These are phyloP conservation scores for Hippophae gyantsensis DNA, from an alignment of 306 rosid species.

Conservation along the genomic window DNA sequence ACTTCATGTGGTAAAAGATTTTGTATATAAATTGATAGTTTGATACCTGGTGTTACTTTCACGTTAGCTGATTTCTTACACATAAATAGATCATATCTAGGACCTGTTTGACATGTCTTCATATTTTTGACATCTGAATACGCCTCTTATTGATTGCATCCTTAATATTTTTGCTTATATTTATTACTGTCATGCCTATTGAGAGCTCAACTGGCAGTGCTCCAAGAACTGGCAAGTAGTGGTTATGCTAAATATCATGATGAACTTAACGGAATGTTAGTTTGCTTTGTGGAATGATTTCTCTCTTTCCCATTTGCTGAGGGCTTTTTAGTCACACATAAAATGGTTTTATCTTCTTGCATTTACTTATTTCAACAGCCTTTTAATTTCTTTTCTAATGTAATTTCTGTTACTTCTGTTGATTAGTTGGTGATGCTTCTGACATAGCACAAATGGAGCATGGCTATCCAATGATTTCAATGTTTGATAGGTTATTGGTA, in stretches of 20 bases:
- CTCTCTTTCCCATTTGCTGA: background rate
- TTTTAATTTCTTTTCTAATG: constrained; percentile 1
- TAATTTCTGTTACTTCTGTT: constrained; percentile 14
- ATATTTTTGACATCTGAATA: too few species aligned
- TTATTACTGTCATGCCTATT: background rate
- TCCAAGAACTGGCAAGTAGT: background rate
- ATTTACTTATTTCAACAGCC: background rate
- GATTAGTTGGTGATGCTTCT: constrained; percentile 41
- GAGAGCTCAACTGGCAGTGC: background rate
- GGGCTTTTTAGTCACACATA: background rate
- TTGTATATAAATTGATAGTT: too few species aligned
- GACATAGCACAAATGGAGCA: constrained; percentile 45
- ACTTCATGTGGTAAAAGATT: too few species aligned
- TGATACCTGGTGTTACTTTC: too few species aligned
- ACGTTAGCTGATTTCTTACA: too few species aligned
- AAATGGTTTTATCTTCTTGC: background rate
- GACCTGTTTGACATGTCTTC: too few species aligned
- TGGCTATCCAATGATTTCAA: constrained; percentile 43
- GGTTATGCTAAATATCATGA: background rate
- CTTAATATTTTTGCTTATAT: background rate
- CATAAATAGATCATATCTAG: too few species aligned
- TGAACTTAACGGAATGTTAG: background rate
- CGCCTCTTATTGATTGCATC: too few species aligned
- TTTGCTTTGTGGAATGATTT: background rate
- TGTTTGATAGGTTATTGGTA: constrained; percentile 85